phyloP scores from a whole-genome alignment of 306 rosid genomes.

The Quillaja saponaria region DNA sequence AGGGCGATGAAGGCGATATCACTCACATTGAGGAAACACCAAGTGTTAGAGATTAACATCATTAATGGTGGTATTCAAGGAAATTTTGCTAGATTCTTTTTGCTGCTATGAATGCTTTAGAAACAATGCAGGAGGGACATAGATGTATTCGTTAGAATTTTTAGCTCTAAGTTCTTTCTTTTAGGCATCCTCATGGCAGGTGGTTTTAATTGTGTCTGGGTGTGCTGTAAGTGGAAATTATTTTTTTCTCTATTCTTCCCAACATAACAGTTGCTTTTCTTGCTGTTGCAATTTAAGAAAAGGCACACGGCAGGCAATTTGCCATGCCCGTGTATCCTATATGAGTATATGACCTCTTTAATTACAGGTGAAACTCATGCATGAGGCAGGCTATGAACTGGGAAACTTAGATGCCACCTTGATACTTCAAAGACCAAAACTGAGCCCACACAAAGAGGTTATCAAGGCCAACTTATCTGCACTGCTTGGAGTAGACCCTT shows the following conservation, averaged over 20 bases:
- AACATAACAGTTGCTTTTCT: conserved; percentile 5
- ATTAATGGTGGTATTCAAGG: not conserved
- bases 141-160: conserved; percentile 8
- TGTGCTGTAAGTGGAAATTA: conserved; percentile 6
- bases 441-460: conserved; percentile 92
- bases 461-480: conserved; percentile 83
- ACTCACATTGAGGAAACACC: not conserved
- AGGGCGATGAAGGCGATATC: not conserved
- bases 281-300: conserved; percentile 14
- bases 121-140: not conserved
- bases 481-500: conserved; percentile 82
- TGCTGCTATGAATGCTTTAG: conserved; percentile 1
- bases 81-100: not conserved
- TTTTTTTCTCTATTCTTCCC: not conserved
- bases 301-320: conserved; percentile 8
- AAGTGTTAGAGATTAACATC: conserved; percentile 6
- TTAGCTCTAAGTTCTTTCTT: not conserved
- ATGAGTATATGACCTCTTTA: not conserved
- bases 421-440: conserved; percentile 92
- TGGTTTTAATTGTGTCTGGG: conserved; percentile 4
- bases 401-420: conserved; percentile 91
- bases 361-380: conserved; percentile 86
- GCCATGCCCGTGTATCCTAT: conserved; percentile 6
- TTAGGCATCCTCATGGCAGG: not conserved
- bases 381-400: conserved; percentile 85